A percentile compares a stretch with the other conserved stretches of the same genome.
Conservation (phyloP, 345 rosid species). For the Gossypium sturtianum region DNA sequence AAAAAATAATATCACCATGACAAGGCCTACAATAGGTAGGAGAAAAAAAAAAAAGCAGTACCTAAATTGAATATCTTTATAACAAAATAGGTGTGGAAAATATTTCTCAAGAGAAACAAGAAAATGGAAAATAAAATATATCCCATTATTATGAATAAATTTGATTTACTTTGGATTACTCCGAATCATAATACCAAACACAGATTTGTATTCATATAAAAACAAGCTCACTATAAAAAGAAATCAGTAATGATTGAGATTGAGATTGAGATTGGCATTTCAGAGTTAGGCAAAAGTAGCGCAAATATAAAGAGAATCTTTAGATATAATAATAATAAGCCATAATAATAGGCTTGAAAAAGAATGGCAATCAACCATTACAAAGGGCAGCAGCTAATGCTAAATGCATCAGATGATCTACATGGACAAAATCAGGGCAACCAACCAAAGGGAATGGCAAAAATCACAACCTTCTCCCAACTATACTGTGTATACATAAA, state of each 20-base stretch:
- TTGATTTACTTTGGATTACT: no score
- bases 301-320: not conserved
- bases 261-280: not conserved
- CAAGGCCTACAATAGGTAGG: no score
- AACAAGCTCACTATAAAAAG: no score
- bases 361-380: conserved; percentile 15
- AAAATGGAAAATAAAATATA: no score
- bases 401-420: conserved; percentile 11
- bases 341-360: conserved; percentile 2
- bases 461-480: conserved; percentile 16
- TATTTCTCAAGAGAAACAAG: no score
- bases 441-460: not conserved
- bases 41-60: no score
- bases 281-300: not conserved
- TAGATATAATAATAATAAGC: not conserved
- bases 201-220: no score
- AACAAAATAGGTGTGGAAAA: no score
- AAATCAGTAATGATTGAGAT: not conserved
- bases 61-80: no score
- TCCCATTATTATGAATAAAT: no score
- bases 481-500: conserved; percentile 28
- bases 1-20: no score
- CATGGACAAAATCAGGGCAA: conserved; percentile 15
- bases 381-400: not conserved
- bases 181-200: no score